phyloP scores from a whole-genome alignment of 805 yeast genomes.

The Nakazawaea ishiwadae region DNA sequence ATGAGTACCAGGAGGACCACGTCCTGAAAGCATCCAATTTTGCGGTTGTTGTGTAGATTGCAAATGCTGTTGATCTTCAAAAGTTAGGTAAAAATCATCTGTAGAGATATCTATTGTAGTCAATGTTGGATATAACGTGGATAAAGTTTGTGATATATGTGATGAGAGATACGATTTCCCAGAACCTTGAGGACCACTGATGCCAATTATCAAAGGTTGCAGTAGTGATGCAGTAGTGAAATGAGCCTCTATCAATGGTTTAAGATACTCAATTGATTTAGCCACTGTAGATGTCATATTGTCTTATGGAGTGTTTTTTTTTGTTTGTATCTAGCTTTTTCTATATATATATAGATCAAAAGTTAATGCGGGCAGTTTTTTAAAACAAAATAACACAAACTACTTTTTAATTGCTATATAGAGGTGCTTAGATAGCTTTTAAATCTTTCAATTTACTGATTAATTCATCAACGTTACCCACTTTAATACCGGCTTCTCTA shows the following conservation, averaged over 20 bases:
- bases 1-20: slow-evolving; percentile 96
- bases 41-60: slow-evolving; percentile 29
- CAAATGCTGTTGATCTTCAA: slow-evolving; percentile 50
- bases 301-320: not conserved
- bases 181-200: slow-evolving; percentile 77
- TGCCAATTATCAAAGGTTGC: slow-evolving; percentile 43
- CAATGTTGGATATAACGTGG: slow-evolving; percentile 29
- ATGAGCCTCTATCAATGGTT: slow-evolving; percentile 23
- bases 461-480: slow-evolving; percentile 77
- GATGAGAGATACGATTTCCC: slow-evolving; percentile 63
- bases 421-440: slow-evolving; percentile 50
- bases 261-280: slow-evolving; percentile 23
- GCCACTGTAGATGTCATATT: slow-evolving; percentile 16
- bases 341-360: not conserved
- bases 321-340: not conserved
- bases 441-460: slow-evolving; percentile 70
- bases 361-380: too few species aligned
- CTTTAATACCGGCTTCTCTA: slow-evolving; percentile 79
- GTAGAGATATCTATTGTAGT: slow-evolving; percentile 55
- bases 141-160: slow-evolving; percentile 31
- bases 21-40: slow-evolving; percentile 58
- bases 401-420: not conserved
- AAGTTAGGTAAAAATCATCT: slow-evolving; percentile 82
- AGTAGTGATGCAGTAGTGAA: too few species aligned
- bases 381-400: too few species aligned